Percentiles rank a stretch among this genome's conserved stretches.
Evolutionary conservation across 306 rosid species (phyloP).

Genomic region (Castanospermum australe): DNA sequence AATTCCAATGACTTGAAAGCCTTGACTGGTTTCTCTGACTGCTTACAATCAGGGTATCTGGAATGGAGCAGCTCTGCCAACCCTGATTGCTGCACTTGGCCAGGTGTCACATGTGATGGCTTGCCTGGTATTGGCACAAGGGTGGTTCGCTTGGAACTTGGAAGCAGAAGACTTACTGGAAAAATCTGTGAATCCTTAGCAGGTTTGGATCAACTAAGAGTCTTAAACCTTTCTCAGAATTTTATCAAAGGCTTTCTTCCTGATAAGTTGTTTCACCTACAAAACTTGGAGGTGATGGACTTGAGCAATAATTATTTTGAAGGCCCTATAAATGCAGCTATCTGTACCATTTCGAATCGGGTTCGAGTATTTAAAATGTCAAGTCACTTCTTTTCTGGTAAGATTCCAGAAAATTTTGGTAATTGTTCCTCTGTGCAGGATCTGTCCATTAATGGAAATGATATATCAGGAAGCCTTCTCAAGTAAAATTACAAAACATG

Average conservation of each 20-base stretch:
- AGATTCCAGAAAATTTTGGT: slow-evolving; percentile 25
- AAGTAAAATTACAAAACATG: too few relatives aligned
- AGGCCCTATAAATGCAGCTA: background rate
- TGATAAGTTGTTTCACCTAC: slow-evolving; percentile 16
- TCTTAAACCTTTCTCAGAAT: slow-evolving; percentile 31
- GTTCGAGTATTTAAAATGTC: slow-evolving; percentile 16
- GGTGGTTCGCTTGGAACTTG: slow-evolving; percentile 29
- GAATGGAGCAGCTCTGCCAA: slow-evolving; percentile 6
- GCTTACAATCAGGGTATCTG: slow-evolving; percentile 13
- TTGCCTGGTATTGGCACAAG: background rate
- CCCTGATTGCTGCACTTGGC: slow-evolving; percentile 27
- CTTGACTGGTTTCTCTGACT: slow-evolving; percentile 25
- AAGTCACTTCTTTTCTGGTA: slow-evolving; percentile 16
- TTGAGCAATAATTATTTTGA: slow-evolving; percentile 19
- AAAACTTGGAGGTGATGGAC: slow-evolving; percentile 32
- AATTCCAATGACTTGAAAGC: slow-evolving; percentile 28
- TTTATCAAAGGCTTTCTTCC: slow-evolving; percentile 22
- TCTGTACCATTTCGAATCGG: background rate
- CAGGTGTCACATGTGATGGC: slow-evolving; percentile 29
- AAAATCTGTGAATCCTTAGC: slow-evolving; percentile 27
- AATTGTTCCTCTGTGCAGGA: slow-evolving; percentile 24
- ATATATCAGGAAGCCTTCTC: slow-evolving; percentile 22
- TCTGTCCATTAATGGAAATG: slow-evolving; percentile 18
- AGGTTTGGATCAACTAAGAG: slow-evolving; percentile 31
- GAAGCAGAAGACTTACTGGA: slow-evolving; percentile 21